Conservation (phyloP, 495 filamentous ascomycete genomes). For the Aspergillus nidulans region DNA sequence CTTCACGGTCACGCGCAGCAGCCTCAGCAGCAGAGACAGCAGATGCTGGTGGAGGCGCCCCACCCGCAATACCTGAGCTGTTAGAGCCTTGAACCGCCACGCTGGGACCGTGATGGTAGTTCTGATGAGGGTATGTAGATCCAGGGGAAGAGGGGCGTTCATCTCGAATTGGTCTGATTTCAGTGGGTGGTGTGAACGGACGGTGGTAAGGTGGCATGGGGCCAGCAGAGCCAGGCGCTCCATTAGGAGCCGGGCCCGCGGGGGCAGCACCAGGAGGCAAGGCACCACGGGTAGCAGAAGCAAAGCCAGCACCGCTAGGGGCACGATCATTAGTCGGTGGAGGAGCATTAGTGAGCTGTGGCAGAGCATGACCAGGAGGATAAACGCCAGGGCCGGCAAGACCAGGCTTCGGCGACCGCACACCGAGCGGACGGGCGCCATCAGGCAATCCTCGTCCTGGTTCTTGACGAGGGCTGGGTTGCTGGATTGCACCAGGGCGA, state of each 20-base stretch:
- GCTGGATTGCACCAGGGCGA: conserved; percentile 59
- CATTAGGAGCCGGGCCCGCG: conserved; percentile 51
- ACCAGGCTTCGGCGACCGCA: conserved; percentile 60
- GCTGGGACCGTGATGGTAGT: conserved; percentile 68
- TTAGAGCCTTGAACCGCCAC: conserved; percentile 55
- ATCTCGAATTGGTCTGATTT: conserved; percentile 82
- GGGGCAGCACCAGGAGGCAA: conserved; percentile 35
- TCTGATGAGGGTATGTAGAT: conserved; percentile 73
- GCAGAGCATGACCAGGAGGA: conserved; percentile 54
- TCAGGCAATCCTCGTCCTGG: conserved; percentile 71
- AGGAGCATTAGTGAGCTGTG: conserved; percentile 55
- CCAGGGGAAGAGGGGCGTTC: conserved; percentile 80
- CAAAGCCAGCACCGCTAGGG: conserved; percentile 52
- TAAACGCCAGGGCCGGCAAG: conserved; percentile 58
- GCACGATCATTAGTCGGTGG: conserved; percentile 47
- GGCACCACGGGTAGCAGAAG: conserved; percentile 28
- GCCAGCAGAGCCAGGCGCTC: conserved; percentile 34
- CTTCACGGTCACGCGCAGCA: conserved; percentile 75
- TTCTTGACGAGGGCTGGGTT: conserved; percentile 66
- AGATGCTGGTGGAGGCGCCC: conserved; percentile 68
- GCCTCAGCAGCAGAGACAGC: conserved; percentile 71
- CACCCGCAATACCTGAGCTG: conserved; percentile 73
- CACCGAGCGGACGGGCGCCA: conserved; percentile 55
- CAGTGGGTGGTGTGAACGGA: conserved; percentile 70
- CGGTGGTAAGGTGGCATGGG: conserved; percentile 55